These are phyloP conservation scores for Beauveria sp. DNA, from an alignment of 2,329 filamentous ascomycete genomes.

Conservation along the genomic window DNA sequence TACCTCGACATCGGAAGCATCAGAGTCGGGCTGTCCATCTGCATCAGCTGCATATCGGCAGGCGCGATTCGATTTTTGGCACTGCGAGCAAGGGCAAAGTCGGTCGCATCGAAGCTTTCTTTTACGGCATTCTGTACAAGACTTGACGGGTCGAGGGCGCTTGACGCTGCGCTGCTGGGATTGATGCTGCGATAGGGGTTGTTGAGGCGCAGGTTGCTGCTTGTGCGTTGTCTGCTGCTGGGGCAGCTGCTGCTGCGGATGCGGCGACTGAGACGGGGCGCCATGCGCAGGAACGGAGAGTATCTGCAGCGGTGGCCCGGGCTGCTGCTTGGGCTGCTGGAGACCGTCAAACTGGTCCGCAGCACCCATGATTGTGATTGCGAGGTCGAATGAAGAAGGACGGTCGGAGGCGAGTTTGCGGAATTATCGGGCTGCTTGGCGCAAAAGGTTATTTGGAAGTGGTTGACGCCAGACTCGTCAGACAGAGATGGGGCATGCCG, in stretches of 20 bases:
- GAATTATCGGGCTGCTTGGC: neutral
- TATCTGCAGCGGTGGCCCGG: neutral
- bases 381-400: no score
- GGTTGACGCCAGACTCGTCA: neutral
- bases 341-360: neutral
- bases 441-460: neutral
- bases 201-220: conserved; percentile 15
- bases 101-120: conserved; percentile 51
- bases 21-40: conserved; percentile 39
- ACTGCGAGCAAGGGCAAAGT: conserved; percentile 48
- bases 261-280: neutral
- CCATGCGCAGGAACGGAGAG: neutral
- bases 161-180: conserved; percentile 40
- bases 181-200: conserved; percentile 11
- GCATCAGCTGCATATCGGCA: conserved; percentile 47
- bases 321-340: conserved; percentile 4
- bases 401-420: neutral
- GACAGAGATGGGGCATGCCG: conserved; percentile 3
- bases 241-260: neutral
- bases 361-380: conserved; percentile 1
- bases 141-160: conserved; percentile 47
- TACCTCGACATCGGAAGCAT: conserved; percentile 37
- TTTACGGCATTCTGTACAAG: conserved; percentile 49
- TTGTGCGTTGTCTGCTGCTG: neutral
- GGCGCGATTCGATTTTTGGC: conserved; percentile 45